Base-by-base conservation (phyloP, 192 early-diverging fungal species). In the Rhizophagus clarus region DNA sequence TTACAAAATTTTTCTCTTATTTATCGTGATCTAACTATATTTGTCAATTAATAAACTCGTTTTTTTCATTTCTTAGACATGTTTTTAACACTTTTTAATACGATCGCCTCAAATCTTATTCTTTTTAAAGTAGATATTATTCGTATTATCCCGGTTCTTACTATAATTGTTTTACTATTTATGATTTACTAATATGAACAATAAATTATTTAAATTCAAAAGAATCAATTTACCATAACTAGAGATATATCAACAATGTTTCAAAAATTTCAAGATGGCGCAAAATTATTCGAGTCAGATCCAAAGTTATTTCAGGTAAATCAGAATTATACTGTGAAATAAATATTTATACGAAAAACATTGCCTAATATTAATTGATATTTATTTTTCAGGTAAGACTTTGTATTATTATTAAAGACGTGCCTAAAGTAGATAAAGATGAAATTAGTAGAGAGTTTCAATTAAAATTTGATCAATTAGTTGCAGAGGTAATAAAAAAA, bases 231-330 rank as follows among this genome's bases (percentile, higher is more conserved):
- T 61, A 9, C 79, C 3, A 29, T 80, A n/a, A 75, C 49, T 28
- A 20, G 79, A 75, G 79, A 81, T 45, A 69, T 81, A 22, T 81
- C 80, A 1, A n/a, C 61, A 22, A 81, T 81, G 80, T 81, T 81
- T 70, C 73, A 81, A 60, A 60, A 74, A 31, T 81, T 81, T 47
- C 80, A 81, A 56, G 80, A 69, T 51, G 64, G 77, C 1, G 61
- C 64, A 10, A 47, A 2, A 1, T 79, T 63, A 24, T 79, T 79
- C 22, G 45, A 56, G 11, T n/a, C 47, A n/a, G 62, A 79, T 69
- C 45, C 63, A 56, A 61, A 79, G 12, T 24, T 79, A 28, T 79
- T 79, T 24, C 77, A 79, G 77, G 77, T 79, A 29, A 26, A 5
- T 45, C 11, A 60, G 2, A 1, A 29, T 28, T 29, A 14, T 64